Conservation (phyloP, 345 rosid genomes). For the Salix purpurea region DNA sequence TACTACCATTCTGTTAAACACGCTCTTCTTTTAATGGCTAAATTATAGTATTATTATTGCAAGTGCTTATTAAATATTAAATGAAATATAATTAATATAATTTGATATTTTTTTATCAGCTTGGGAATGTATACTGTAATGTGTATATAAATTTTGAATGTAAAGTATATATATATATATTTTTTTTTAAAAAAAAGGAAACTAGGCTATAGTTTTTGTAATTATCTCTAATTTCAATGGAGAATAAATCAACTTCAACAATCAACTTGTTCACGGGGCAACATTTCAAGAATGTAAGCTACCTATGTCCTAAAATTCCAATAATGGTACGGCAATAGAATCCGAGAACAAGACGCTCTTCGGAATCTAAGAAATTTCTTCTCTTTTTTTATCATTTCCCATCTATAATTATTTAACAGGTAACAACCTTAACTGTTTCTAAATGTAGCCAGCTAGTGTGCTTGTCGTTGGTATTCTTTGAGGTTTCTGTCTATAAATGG, state of each 20-base stretch:
- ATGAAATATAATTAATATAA: no score
- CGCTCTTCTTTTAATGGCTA: no score
- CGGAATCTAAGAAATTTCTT: constrained; percentile 25
- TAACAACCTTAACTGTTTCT: not conserved
- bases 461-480: not conserved
- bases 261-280: not conserved
- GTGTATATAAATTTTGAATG: no score
- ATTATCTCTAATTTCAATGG: not conserved
- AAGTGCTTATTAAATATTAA: no score
- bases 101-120: no score
- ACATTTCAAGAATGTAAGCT: not conserved
- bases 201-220: no score
- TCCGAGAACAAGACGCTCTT: constrained; percentile 19
- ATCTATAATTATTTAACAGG: not conserved
- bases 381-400: not conserved
- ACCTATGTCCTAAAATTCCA: not conserved
- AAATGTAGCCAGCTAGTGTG: not conserved
- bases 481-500: not conserved
- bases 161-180: no score
- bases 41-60: no score
- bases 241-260: not conserved
- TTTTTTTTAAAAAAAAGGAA: no score
- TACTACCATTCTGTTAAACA: no score
- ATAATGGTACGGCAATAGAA: constrained; percentile 11
- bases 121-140: no score